These are phyloP conservation scores for Dictyostelium intermedium DNA, from an alignment of 78 protist genomes.

Conservation along the genomic window DNA sequence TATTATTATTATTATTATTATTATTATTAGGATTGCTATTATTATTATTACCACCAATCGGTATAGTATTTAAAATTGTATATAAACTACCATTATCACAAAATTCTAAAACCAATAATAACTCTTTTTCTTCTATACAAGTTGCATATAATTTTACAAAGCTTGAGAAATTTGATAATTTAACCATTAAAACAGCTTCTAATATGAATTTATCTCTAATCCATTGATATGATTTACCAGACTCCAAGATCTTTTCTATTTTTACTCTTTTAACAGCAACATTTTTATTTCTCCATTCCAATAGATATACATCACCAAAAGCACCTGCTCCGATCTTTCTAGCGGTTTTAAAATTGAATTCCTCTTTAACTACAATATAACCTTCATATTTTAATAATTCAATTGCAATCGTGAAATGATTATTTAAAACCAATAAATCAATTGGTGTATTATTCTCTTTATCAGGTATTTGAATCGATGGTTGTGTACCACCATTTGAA, in stretches of 20 bases:
- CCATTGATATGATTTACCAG: slow-evolving; percentile 77
- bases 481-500: background rate
- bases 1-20: background rate
- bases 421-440: slow-evolving; percentile 37
- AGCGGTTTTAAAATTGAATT: slow-evolving; percentile 33
- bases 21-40: background rate
- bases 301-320: slow-evolving; percentile 71
- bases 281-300: slow-evolving; percentile 28
- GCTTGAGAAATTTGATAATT: slow-evolving; percentile 61
- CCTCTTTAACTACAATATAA: background rate
- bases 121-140: slow-evolving; percentile 49
- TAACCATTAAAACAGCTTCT: slow-evolving; percentile 73
- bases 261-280: slow-evolving; percentile 78
- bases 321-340: slow-evolving; percentile 77
- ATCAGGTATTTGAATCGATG: slow-evolving; percentile 43
- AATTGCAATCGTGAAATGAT: slow-evolving; percentile 44
- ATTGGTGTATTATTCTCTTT: slow-evolving; percentile 69
- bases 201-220: slow-evolving; percentile 52
- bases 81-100: slow-evolving; percentile 73
- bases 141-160: slow-evolving; percentile 77
- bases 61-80: slow-evolving; percentile 42
- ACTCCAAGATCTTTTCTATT: slow-evolving; percentile 54
- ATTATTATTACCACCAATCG: background rate
- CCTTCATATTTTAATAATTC: slow-evolving; percentile 71
- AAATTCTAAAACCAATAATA: slow-evolving; percentile 60